A percentile compares a stretch with the other conserved stretches of the same genome.
Conservation (phyloP, 306 rosid species). For the Senna siamea region DNA sequence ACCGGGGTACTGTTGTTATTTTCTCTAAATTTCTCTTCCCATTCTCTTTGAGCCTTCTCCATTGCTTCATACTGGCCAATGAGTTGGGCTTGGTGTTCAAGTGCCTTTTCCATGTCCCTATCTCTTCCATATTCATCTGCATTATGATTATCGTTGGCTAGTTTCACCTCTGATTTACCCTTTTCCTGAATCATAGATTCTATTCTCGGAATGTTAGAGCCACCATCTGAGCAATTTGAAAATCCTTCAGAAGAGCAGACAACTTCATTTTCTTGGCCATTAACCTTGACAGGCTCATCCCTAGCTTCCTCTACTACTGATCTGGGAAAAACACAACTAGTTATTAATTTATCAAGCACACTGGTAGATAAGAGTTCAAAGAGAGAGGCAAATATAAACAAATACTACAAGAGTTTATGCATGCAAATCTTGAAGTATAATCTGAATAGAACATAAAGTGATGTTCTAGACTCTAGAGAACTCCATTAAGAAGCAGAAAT, state of each 20-base stretch:
- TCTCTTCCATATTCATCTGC: slow-evolving; percentile 55
- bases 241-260: slow-evolving; percentile 53
- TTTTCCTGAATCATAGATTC: slow-evolving; percentile 55
- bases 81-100: slow-evolving; percentile 76
- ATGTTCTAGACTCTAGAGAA: background rate
- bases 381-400: slow-evolving; percentile 23
- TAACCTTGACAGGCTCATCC: slow-evolving; percentile 35
- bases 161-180: slow-evolving; percentile 40
- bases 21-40: slow-evolving; percentile 97
- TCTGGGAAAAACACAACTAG: slow-evolving; percentile 52
- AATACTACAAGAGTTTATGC: slow-evolving; percentile 7
- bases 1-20: slow-evolving; percentile 76
- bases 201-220: slow-evolving; percentile 41
- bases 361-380: slow-evolving; percentile 29
- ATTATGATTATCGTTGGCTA: slow-evolving; percentile 40
- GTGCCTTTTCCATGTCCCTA: slow-evolving; percentile 75
- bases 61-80: slow-evolving; percentile 81
- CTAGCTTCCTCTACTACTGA: slow-evolving; percentile 51
- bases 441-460: slow-evolving; percentile 14
- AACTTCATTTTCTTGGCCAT: slow-evolving; percentile 52
- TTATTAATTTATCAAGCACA: slow-evolving; percentile 25
- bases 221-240: slow-evolving; percentile 48
- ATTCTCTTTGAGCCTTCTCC: slow-evolving; percentile 90
- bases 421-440: slow-evolving; percentile 15
- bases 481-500: slow-evolving; percentile 20